Evolutionary conservation across 768 basidiomycete species (phyloP), one percentile per base, ranked within the genome.

Genomic region (Cystoderma amianthinum): DNA sequence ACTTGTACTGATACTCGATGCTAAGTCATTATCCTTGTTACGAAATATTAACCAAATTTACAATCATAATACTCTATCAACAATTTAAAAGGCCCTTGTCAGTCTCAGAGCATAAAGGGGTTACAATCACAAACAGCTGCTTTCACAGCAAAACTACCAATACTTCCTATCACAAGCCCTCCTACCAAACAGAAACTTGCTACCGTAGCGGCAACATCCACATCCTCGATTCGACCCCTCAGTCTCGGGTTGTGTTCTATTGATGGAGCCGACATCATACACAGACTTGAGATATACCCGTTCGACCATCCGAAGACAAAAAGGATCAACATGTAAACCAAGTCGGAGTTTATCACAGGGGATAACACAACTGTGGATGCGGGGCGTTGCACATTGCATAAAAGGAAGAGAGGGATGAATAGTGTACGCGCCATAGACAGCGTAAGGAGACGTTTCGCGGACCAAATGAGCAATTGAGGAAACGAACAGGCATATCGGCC

Each of bases 361-460:
- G 55, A 42, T 6, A 63, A 50, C 5, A 57, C 53, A 4, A 57
- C 43, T 21, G 53, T 43, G 2, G 62, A 48, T 30, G 53, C 49
- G 21, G 68, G 64, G 33, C 70, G 74, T 48, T 81, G 77, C 32
- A 94, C 62, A 55, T 96, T 96, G 71, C 92, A 95, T 62, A 84
- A 68, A n/a, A 95, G 71, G 60, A 95, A 84, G 32, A 93, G 52
- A 21, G 90, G 90, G 36, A 96, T 76, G 63, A 95, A 94, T 23
- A 91, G 53, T 2, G 82, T 85, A 41, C 93, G 80, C 3, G 76
- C 59, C 32, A 85, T 56, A 12, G 90, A 82, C 18, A 89, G 61
- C 4, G 56, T 53, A 12, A 90, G 56, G 28, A 94, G 72, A 23
- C 72, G 71, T 17, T 65, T 71, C 4, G 76, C 73, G 3, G 80